Conservation (phyloP, 108 stramenopile species). For the Schizochytrium sp. region DNA sequence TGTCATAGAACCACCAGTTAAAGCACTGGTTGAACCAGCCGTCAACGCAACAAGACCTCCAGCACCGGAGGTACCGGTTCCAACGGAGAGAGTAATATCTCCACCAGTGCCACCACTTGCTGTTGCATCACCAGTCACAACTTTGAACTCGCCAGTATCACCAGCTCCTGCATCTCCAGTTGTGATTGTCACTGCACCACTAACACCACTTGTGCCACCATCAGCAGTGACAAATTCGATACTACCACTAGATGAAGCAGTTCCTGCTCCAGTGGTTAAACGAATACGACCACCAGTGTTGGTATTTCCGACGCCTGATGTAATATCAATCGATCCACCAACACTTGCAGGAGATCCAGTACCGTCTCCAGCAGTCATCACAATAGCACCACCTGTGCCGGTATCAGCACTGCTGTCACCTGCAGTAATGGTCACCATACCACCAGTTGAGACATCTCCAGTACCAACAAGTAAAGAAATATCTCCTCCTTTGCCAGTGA, state of each 20-base stretch:
- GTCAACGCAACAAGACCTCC: constrained; percentile 61
- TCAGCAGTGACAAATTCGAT: too few species aligned
- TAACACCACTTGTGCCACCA: too few species aligned
- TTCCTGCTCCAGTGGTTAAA: too few species aligned
- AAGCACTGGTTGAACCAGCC: constrained; percentile 54
- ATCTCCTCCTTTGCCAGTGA: constrained; percentile 66
- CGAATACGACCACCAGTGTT: too few species aligned
- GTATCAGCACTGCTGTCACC: too few species aligned
- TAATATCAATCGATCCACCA: too few species aligned
- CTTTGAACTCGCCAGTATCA: constrained; percentile 63
- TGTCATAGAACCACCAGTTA: constrained; percentile 67
- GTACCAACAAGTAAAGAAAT: neutral
- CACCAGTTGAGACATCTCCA: neutral
- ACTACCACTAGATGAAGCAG: too few species aligned
- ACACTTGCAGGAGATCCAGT: too few species aligned
- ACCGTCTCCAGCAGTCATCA: too few species aligned
- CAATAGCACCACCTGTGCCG: too few species aligned
- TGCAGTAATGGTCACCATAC: too few species aligned
- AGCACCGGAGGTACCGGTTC: constrained; percentile 66
- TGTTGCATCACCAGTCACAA: constrained; percentile 67
- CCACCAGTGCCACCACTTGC: constrained; percentile 72
- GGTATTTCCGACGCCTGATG: too few species aligned
- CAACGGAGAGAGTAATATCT: constrained; percentile 66
- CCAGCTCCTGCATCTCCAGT: constrained; percentile 50
- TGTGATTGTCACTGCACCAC: neutral